Evolutionary conservation across 805 yeast species (phyloP), one percentile per base, ranked within the genome.

Genomic region (Teunomyces gatunensis): DNA sequence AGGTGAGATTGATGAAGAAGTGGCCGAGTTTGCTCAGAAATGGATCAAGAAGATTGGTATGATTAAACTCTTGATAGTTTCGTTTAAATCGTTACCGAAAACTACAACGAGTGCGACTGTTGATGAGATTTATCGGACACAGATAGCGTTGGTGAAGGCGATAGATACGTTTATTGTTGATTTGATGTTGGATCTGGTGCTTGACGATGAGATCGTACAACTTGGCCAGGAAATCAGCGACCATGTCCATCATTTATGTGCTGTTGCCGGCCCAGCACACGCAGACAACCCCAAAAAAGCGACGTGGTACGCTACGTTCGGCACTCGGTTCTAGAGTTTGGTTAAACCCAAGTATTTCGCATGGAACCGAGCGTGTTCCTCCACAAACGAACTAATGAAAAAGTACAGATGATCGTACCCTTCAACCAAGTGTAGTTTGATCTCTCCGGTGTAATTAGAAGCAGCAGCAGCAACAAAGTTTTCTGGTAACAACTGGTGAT

Each of bases 331-430:
- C 28, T 35, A 7, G 28, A 35, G 35, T n/a, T 25, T 29, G 13
- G 44, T 40, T 35, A 67, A 60, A 1, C 77, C 76, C 52, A 81
- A 69, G 49, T 80, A 75, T 64, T 85, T 84, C 7, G 96, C 95
- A 59, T 94, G 97, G 65, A 85, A 92, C 50, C 78, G 81, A 32
- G 96, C 88, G 65, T 94, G 98, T 30, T 83, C 87, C 47, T 79
- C 85, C 10, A 85, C 85, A 66, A 90, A 91, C 0, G 88, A 68
- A 45, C 91, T 78, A 47, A 92, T 78, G 64, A 90, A 92, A 67
- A 79, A 94, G 73, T 91, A 92, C 42, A 91, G 85, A 63, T 92
- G 99, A 60, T 94, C 97, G 61, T 83, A 92, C 3, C 91, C 96
- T 1, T 87, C 90, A 15, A 80, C 96, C 30, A 81, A 58, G 25